phyloP scores from a whole-genome alignment of 306 rosid genomes.

The Cicer arietinum region DNA sequence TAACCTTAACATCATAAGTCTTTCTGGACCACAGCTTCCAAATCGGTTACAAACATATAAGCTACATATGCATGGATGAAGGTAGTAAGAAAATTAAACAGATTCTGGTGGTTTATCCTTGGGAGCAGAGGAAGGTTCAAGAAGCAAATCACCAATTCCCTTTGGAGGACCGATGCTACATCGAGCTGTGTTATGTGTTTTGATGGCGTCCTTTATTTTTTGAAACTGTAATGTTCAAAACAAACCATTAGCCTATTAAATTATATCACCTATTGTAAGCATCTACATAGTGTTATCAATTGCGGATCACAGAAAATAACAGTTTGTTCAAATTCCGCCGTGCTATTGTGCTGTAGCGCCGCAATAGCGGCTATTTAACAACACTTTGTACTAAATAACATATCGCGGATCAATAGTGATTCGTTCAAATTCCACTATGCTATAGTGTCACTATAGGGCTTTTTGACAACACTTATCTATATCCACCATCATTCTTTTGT shows the following conservation, averaged over 20 bases:
- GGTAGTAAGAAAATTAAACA: conserved; percentile 48
- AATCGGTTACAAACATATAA: conserved; percentile 34
- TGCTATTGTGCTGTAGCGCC: no score
- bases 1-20: conserved; percentile 42
- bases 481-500: conserved; percentile 29
- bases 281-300: neutral
- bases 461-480: neutral
- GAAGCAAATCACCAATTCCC: conserved; percentile 71
- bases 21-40: conserved; percentile 32
- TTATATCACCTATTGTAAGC: neutral
- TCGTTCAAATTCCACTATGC: no score
- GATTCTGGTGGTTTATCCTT: conserved; percentile 64
- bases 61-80: conserved; percentile 26
- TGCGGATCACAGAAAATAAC: no score
- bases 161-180: conserved; percentile 95
- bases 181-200: conserved; percentile 87
- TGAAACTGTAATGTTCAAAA: conserved; percentile 74
- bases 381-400: no score
- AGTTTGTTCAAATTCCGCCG: no score
- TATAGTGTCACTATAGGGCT: no score
- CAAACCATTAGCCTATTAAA: conserved; percentile 25
- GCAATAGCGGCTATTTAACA: no score
- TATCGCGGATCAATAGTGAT: no score
- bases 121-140: conserved; percentile 59
- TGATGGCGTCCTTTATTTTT: conserved; percentile 91